Evolutionary conservation across 331 rosid genomes (phyloP).

Genomic region (Malus hybrid): DNA sequence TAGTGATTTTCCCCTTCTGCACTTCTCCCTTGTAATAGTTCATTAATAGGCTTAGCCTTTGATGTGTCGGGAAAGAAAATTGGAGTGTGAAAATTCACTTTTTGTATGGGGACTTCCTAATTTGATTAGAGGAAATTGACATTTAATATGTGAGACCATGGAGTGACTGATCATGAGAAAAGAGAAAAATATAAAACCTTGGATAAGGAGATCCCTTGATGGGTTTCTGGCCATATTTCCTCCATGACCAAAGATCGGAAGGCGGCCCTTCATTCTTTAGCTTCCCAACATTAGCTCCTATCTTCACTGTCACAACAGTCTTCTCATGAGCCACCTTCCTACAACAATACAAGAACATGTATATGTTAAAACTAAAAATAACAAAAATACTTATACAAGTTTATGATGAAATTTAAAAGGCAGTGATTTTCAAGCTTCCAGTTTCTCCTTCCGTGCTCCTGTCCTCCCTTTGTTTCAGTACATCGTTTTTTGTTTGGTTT

Average conservation of each 20-base stretch:
- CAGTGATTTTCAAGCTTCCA: no score
- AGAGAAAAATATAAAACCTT: constrained; percentile 35
- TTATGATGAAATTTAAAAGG: background rate
- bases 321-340: constrained; percentile 71
- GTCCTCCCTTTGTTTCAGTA: no score
- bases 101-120: background rate
- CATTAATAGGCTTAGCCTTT: no score
- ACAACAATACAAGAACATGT: constrained; percentile 8
- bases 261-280: constrained; percentile 84
- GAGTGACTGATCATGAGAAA: background rate
- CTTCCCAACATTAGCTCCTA: constrained; percentile 67
- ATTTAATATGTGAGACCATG: background rate
- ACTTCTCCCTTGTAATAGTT: no score
- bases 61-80: no score
- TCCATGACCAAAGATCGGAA: constrained; percentile 95
- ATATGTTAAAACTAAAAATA: background rate
- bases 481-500: no score
- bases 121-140: background rate
- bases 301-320: constrained; percentile 60
- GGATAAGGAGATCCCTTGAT: constrained; percentile 96
- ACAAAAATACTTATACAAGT: background rate
- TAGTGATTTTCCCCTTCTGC: no score
- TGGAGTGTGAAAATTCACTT: background rate
- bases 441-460: no score
- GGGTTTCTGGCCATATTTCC: constrained; percentile 95